Evolutionary conservation across 148 eudicot species (phyloP).

Genomic region (Rhododendron ovatum): DNA sequence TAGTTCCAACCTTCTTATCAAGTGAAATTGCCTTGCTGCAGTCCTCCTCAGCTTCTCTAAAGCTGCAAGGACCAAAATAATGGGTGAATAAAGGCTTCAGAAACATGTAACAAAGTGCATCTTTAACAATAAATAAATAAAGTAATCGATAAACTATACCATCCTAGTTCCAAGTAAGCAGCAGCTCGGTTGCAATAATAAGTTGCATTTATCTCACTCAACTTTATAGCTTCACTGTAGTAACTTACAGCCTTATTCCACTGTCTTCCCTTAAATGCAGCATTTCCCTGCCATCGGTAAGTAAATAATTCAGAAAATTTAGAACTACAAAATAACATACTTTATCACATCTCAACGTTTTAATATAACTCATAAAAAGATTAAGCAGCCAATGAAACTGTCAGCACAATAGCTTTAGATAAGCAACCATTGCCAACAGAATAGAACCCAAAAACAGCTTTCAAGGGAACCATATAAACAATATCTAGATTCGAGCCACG

Average conservation of each 20-base stretch:
- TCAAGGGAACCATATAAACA: background rate
- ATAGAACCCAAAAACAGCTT: background rate
- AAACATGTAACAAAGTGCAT: background rate
- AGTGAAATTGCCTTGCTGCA: constrained; percentile 71
- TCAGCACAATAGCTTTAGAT: background rate
- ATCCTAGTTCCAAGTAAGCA: constrained; percentile 76
- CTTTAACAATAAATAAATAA: background rate
- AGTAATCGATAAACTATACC: constrained; percentile 29
- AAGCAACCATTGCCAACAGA: background rate
- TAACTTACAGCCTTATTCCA: constrained; percentile 81
- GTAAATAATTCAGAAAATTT: background rate
- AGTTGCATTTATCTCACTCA: constrained; percentile 59
- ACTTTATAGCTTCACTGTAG: constrained; percentile 72
- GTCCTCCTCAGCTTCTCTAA: constrained; percentile 73
- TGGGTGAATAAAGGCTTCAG: background rate
- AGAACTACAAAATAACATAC: background rate
- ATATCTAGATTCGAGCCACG: background rate
- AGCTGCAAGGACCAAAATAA: constrained; percentile 39
- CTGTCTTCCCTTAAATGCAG: constrained; percentile 68
- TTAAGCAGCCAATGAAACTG: background rate
- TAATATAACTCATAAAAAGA: background rate
- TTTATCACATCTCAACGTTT: background rate
- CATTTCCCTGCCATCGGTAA: constrained; percentile 59
- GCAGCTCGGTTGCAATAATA: constrained; percentile 87
- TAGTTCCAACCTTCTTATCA: constrained; percentile 67